A percentile compares a stretch with the other conserved stretches of the same genome.
phyloP scores from a whole-genome alignment of 2,329 filamentous ascomycete genomes.

The Aspergillus japonicus region DNA sequence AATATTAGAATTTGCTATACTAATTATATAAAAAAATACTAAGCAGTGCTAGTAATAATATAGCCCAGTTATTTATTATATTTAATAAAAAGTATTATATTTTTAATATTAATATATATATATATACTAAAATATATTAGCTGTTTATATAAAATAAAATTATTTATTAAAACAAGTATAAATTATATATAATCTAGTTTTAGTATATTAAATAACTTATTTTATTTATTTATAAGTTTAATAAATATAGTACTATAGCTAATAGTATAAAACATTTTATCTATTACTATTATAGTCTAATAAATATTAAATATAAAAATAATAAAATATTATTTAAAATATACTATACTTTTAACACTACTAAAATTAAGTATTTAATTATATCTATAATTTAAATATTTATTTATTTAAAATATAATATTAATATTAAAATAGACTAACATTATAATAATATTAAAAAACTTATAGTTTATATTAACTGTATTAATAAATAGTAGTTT shows the following conservation, averaged over 20 bases:
- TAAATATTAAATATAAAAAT: not conserved
- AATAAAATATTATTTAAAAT: not conserved
- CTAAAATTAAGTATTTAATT: not conserved
- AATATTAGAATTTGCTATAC: too few species aligned
- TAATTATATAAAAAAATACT: too few species aligned
- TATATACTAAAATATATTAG: not conserved
- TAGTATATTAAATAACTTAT: not conserved
- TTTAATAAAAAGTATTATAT: not conserved
- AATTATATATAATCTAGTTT: not conserved
- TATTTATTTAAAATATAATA: not conserved
- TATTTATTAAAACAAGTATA: not conserved
- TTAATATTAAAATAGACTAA: not conserved
- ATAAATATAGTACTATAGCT: too few species aligned
- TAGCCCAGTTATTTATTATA: not conserved
- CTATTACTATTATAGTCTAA: too few species aligned
- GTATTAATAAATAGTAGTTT: too few species aligned
- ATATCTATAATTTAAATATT: not conserved
- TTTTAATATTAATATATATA: not conserved
- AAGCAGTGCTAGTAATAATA: too few species aligned
- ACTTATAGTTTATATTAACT: not conserved
- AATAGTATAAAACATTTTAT: too few species aligned
- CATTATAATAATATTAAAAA: not conserved
- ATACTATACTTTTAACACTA: not conserved
- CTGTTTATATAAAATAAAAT: not conserved
- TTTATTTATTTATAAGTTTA: too few species aligned